Conservation (phyloP, 805 yeast species). For the Kluyveromyces nonfermentans region DNA sequence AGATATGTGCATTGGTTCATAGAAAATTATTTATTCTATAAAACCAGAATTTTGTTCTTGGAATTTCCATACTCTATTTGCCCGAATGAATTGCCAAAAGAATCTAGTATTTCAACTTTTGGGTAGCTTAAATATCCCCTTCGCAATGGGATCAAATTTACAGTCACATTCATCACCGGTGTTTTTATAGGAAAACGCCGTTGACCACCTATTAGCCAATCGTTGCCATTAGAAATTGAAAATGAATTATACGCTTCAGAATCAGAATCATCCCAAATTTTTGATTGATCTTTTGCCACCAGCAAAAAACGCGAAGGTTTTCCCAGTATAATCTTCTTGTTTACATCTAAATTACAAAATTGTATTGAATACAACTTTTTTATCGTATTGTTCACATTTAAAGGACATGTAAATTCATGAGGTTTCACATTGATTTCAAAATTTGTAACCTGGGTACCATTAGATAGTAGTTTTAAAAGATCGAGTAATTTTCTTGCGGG, state of each 20-base stretch:
- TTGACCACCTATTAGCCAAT: conserved; percentile 79
- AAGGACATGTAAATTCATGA: conserved; percentile 19
- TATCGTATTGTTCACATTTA: conserved; percentile 17
- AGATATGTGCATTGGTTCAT: neutral
- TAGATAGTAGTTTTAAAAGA: neutral
- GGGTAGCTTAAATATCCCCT: conserved; percentile 71
- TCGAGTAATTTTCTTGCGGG: neutral
- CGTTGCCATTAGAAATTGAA: conserved; percentile 43
- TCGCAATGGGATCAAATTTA: conserved; percentile 62
- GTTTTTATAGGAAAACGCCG: conserved; percentile 43
- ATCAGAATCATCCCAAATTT: conserved; percentile 13
- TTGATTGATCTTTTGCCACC: conserved; percentile 11
- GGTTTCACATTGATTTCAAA: conserved; percentile 5
- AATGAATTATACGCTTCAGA: conserved; percentile 30
- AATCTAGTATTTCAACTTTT: conserved; percentile 37
- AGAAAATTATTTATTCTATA: conserved; percentile 15
- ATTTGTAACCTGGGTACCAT: neutral
- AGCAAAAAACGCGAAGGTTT: conserved; percentile 13
- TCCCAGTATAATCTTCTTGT: conserved; percentile 11
- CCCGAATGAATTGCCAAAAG: conserved; percentile 33
- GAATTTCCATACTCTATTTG: conserved; percentile 63
- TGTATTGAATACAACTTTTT: conserved; percentile 18
- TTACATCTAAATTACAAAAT: conserved; percentile 4
- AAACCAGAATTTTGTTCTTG: conserved; percentile 58
- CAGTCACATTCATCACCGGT: conserved; percentile 22